Evolutionary conservation across 805 yeast genomes (phyloP).

Genomic region (Lipomyces japonicus): DNA sequence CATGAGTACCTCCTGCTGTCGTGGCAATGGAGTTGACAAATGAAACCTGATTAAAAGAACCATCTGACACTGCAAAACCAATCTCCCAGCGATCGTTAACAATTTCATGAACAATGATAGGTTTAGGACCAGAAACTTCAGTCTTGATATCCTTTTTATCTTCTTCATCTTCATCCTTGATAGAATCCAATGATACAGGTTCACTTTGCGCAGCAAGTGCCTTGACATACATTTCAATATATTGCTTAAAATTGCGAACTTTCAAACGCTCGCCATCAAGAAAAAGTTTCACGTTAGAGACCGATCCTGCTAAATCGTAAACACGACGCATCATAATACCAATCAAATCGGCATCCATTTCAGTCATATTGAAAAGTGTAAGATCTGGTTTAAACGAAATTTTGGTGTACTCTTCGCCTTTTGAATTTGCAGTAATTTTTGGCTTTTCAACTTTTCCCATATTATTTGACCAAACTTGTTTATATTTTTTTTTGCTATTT

Average conservation of each 20-base stretch:
- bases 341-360: slow-evolving; percentile 73
- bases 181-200: background rate
- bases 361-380: slow-evolving; percentile 76
- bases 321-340: slow-evolving; percentile 90
- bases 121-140: slow-evolving; percentile 39
- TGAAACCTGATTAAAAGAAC: slow-evolving; percentile 86
- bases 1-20: slow-evolving; percentile 95
- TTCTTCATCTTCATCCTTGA: slow-evolving; percentile 29
- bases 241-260: slow-evolving; percentile 73
- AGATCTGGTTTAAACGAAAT: slow-evolving; percentile 87
- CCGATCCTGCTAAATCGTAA: slow-evolving; percentile 92
- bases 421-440: slow-evolving; percentile 54
- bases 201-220: slow-evolving; percentile 51
- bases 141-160: slow-evolving; percentile 41
- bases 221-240: slow-evolving; percentile 83
- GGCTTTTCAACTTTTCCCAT: slow-evolving; percentile 80
- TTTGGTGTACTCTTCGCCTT: slow-evolving; percentile 70
- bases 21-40: slow-evolving; percentile 98
- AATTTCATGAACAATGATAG: slow-evolving; percentile 71
- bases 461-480: slow-evolving; percentile 82
- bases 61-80: slow-evolving; percentile 91
- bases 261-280: slow-evolving; percentile 70
- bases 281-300: slow-evolving; percentile 70
- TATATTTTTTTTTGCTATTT: slow-evolving; percentile 55
- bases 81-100: slow-evolving; percentile 91